A percentile compares a stretch with the other conserved stretches of the same genome.
phyloP scores from a whole-genome alignment of 805 yeast species.

The Suhomyces sp. region DNA sequence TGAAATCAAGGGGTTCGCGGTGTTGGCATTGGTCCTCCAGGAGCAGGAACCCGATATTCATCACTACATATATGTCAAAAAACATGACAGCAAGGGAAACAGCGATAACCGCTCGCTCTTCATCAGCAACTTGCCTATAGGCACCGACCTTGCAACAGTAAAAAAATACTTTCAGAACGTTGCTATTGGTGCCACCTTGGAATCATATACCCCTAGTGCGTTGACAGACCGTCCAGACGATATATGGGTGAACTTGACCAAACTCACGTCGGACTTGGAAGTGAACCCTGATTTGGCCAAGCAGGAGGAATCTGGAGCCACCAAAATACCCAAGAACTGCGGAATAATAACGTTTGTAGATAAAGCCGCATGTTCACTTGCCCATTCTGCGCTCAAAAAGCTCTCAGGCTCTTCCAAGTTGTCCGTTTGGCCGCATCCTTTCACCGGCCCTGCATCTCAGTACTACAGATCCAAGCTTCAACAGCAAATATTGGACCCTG shows the following conservation, averaged over 20 bases:
- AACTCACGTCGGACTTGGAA: conserved; percentile 57
- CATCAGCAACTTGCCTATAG: conserved; percentile 70
- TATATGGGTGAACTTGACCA: conserved; percentile 47
- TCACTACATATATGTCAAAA: conserved; percentile 66
- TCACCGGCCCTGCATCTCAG: conserved; percentile 32
- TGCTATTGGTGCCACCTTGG: conserved; percentile 65
- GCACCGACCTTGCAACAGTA: conserved; percentile 50
- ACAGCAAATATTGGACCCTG: conserved; percentile 44
- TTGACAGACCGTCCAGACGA: conserved; percentile 45
- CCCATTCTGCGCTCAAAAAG: conserved; percentile 61
- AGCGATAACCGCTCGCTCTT: conserved; percentile 54
- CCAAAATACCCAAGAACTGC: conserved; percentile 67
- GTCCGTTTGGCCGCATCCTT: conserved; percentile 39
- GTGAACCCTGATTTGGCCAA: conserved; percentile 21
- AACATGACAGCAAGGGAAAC: conserved; percentile 47
- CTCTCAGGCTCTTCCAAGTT: conserved; percentile 23
- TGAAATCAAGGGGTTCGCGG: conserved; percentile 58
- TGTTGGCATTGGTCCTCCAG: conserved; percentile 49
- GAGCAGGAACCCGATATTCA: conserved; percentile 19
- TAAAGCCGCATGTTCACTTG: conserved; percentile 60
- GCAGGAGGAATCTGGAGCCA: conserved; percentile 23
- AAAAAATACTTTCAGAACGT: conserved; percentile 57
- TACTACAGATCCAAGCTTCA: conserved; percentile 41
- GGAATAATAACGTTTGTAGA: conserved; percentile 76
- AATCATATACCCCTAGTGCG: conserved; percentile 36